Base-by-base conservation (phyloP, 73 alveolate species). In the Paramecium primaurelia region DNA sequence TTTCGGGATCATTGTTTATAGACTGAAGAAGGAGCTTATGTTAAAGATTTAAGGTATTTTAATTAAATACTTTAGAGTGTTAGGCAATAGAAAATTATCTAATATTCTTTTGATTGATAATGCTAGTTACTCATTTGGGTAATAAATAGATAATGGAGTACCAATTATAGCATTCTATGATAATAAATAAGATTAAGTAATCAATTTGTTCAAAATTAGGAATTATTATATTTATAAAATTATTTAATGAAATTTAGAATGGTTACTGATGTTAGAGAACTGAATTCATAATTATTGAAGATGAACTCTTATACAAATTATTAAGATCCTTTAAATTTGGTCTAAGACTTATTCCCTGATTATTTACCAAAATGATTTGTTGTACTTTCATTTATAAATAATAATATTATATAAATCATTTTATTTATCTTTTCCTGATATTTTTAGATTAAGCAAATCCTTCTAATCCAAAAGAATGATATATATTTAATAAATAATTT, bases 71-170 rank as follows among this genome's bases (percentile, higher is more conserved):
- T 14, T 8, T 75, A 75, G 98, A 87, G 97, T 98, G 12, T 92
- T 98, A 40, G 96, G 93, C 58, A 97, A 97, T 91, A 93, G 98
- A 95, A 92, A 95, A 37, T 73, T 97, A 59, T 92, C 92, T 68
- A 98, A 98, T 92, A 89, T 98, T 6, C 93, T 98, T 12, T 89
- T 98, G 26, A 96, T 98, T 28, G 99, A 98, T 95, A 98, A 98
- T 96, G 97, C 99, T 9, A 98, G 96, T 20, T 94, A 95, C 71
- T 95, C 99, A 28, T 98, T 98, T 90, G 99, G 98, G 5, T 97
- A 68, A 84, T 95, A 98, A 87, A 89, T 98, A 0, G 97, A 96
- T 73, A 96, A 96, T 85, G 99, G 99, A 20, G 94, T 96, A 8
- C 99, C 99, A 4, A 96, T 96, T 32, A 87, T 96, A 14, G 96